phyloP scores from a whole-genome alignment of 2,329 filamentous ascomycete genomes.

The Botrytis byssoidea region DNA sequence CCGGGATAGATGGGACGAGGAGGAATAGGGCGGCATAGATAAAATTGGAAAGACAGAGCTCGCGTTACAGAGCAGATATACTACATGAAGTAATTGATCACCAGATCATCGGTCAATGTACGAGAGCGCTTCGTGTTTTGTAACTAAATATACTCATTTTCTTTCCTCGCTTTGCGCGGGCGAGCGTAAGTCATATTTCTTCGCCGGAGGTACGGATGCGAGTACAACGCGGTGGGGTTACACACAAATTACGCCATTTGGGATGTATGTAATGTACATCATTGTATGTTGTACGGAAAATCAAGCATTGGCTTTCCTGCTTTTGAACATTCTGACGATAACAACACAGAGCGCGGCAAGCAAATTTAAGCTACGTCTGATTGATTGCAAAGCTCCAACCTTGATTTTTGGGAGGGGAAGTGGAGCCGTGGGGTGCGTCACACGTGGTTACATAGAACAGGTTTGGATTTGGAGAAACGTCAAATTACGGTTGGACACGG shows the following conservation, averaged over 20 bases:
- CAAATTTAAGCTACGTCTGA: background rate
- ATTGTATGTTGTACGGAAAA: background rate
- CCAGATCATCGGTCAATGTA: conserved; percentile 9
- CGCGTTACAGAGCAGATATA: background rate
- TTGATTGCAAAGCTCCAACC: background rate
- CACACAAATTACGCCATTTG: background rate
- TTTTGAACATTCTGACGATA: background rate
- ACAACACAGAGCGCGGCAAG: background rate
- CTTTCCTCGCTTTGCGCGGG: background rate
- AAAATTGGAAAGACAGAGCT: background rate
- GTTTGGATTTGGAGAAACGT: background rate
- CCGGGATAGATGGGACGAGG: background rate
- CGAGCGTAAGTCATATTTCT: background rate
- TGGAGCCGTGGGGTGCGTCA: background rate
- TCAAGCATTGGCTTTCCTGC: background rate
- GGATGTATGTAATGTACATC: background rate
- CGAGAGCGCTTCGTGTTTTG: background rate
- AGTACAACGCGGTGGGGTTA: background rate
- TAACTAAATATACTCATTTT: background rate
- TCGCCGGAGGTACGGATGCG: background rate
- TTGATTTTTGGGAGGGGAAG: background rate
- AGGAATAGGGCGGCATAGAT: background rate
- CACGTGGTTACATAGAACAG: background rate
- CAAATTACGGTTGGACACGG: background rate
- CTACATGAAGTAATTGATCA: background rate